Evolutionary conservation across 345 rosid species (phyloP).

Genomic region (Aquilaria malaccensis): DNA sequence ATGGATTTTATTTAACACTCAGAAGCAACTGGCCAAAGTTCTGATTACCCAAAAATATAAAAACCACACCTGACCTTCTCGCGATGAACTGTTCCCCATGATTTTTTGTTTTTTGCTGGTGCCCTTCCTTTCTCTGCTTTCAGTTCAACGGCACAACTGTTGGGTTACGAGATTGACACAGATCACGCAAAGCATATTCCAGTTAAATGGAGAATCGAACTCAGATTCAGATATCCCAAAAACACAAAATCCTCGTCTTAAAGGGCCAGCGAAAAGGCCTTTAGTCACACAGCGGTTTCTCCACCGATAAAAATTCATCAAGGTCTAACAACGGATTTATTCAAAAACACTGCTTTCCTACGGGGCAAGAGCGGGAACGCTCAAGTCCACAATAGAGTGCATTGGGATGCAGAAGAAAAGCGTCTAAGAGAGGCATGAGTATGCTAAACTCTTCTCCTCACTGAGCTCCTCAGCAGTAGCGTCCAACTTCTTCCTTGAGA

Average conservation of each 20-base stretch:
- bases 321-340: constrained; percentile 22
- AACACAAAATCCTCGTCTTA: constrained; percentile 8
- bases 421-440: constrained; percentile 79
- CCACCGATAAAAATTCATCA: constrained; percentile 9
- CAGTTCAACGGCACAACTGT: too few species aligned
- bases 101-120: too few species aligned
- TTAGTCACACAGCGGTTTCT: constrained; percentile 8
- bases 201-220: constrained; percentile 1
- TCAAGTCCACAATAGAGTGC: background rate
- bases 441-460: constrained; percentile 95
- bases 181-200: background rate
- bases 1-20: too few species aligned
- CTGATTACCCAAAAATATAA: too few species aligned
- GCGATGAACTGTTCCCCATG: too few species aligned
- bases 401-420: background rate
- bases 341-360: constrained; percentile 19
- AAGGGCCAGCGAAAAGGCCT: background rate
- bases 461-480: constrained; percentile 73
- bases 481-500: constrained; percentile 96
- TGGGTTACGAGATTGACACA: too few species aligned
- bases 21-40: too few species aligned
- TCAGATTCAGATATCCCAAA: background rate
- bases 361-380: background rate
- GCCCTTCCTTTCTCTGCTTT: too few species aligned
- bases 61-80: too few species aligned